Percentiles rank a stretch among this genome's conserved stretches.
Conservation (phyloP, 139 green algal species). For the Nannochloris sp. region DNA sequence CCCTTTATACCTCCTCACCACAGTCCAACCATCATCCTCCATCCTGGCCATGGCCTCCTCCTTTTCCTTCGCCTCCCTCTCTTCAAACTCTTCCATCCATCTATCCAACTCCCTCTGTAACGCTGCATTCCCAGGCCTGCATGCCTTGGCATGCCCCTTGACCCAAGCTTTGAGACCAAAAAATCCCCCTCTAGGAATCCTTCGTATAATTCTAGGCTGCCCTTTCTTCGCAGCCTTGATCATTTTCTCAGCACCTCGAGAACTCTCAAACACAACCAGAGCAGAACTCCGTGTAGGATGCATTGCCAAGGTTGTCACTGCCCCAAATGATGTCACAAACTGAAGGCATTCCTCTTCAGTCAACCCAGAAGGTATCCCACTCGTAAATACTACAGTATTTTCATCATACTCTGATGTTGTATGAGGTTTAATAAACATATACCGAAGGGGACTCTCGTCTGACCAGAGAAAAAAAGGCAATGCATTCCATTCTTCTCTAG, state of each 20-base stretch:
- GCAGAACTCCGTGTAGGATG: conserved; percentile 46
- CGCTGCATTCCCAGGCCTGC: conserved; percentile 22
- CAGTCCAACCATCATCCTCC: conserved; percentile 67
- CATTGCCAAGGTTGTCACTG: conserved; percentile 38
- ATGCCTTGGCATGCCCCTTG: conserved; percentile 42
- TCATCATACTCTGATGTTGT: conserved; percentile 10
- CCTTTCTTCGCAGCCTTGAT: conserved; percentile 18
- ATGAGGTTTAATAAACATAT: conserved; percentile 27
- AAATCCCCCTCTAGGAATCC: conserved; percentile 10
- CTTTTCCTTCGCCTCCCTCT: conserved; percentile 28
- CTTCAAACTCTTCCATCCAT: conserved; percentile 59
- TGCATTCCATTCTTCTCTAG: background rate
- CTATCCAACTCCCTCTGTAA: conserved; percentile 45
- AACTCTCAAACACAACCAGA: conserved; percentile 40
- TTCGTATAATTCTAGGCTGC: conserved; percentile 10
- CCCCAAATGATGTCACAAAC: conserved; percentile 50
- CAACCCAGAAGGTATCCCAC: conserved; percentile 36
- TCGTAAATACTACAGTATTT: conserved; percentile 35
- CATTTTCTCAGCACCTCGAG: conserved; percentile 4
- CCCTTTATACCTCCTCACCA: conserved; percentile 63
- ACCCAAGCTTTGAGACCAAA: conserved; percentile 58
- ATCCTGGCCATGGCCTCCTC: conserved; percentile 33
- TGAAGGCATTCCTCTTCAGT: conserved; percentile 29
- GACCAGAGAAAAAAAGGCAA: background rate
- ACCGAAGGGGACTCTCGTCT: conserved; percentile 1